Conservation (phyloP, 768 basidiomycete species). For the Auricularia sp. region DNA sequence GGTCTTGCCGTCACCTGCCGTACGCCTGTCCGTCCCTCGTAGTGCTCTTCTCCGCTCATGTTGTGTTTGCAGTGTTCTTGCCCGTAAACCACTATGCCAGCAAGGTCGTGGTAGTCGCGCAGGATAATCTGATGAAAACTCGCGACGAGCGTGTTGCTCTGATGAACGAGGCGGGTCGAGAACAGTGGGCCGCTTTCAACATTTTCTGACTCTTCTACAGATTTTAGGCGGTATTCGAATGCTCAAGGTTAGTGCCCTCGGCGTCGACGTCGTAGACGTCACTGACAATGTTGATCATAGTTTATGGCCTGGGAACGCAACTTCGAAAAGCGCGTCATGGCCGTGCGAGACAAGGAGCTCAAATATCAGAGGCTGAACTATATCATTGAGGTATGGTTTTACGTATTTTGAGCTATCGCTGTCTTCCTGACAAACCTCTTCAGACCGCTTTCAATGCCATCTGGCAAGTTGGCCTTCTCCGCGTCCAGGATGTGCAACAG, state of each 20-base stretch:
- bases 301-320: conserved; percentile 95
- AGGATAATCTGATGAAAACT: conserved; percentile 85
- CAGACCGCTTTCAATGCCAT: conserved; percentile 40
- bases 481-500: neutral
- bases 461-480: conserved; percentile 28
- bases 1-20: conserved; percentile 17
- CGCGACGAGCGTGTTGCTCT: conserved; percentile 81
- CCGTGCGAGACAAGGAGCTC: conserved; percentile 69
- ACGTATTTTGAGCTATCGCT: neutral
- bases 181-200: conserved; percentile 1
- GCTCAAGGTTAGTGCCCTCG: conserved; percentile 47
- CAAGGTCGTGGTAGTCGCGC: conserved; percentile 63
- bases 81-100: conserved; percentile 82
- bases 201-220: conserved; percentile 13
- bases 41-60: neutral
- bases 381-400: conserved; percentile 53
- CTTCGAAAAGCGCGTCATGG: conserved; percentile 66
- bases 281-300: conserved; percentile 21
- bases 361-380: conserved; percentile 82
- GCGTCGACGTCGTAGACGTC: neutral
- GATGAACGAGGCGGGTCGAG: conserved; percentile 58
- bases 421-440: neutral
- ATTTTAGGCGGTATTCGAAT: conserved; percentile 82
- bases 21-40: conserved; percentile 3
- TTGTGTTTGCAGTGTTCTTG: conserved; percentile 26